phyloP scores from a whole-genome alignment of 805 yeast genomes.

The Saturnispora besseyi region DNA sequence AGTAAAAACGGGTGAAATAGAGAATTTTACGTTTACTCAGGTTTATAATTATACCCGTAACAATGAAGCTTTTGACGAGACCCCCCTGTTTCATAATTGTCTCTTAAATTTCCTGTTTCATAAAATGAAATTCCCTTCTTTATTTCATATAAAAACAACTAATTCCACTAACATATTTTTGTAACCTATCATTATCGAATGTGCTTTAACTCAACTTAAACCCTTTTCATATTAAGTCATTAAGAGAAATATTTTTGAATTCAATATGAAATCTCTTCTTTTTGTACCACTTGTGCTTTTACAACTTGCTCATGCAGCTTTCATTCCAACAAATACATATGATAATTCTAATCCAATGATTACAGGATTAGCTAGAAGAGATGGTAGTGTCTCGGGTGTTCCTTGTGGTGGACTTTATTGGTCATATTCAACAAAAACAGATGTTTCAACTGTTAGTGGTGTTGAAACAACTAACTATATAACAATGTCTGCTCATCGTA shows the following conservation, averaged over 20 bases:
- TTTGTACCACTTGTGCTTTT: not conserved
- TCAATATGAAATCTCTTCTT: not conserved
- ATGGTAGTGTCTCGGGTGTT: not conserved
- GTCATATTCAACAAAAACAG: constrained; percentile 1
- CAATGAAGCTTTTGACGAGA: too few species aligned
- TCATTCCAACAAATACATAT: not conserved
- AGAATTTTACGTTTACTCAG: too few species aligned
- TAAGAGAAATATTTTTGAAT: too few species aligned
- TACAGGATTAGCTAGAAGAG: not conserved
- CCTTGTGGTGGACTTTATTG: not conserved
- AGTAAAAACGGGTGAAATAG: too few species aligned
- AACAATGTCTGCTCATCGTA: not conserved
- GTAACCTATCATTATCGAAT: not conserved
- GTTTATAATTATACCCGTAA: too few species aligned
- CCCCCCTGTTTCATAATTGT: too few species aligned
- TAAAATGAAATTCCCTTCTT: not conserved
- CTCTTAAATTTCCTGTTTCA: not conserved
- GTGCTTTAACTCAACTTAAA: too few species aligned
- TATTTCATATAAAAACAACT: not conserved
- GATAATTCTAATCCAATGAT: not conserved
- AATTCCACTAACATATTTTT: not conserved
- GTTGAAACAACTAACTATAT: not conserved
- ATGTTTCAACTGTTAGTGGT: not conserved
- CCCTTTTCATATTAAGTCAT: too few species aligned
- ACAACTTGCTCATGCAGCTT: not conserved